phyloP scores from a whole-genome alignment of 768 basidiomycete species.

The Leccinum sublutescens region DNA sequence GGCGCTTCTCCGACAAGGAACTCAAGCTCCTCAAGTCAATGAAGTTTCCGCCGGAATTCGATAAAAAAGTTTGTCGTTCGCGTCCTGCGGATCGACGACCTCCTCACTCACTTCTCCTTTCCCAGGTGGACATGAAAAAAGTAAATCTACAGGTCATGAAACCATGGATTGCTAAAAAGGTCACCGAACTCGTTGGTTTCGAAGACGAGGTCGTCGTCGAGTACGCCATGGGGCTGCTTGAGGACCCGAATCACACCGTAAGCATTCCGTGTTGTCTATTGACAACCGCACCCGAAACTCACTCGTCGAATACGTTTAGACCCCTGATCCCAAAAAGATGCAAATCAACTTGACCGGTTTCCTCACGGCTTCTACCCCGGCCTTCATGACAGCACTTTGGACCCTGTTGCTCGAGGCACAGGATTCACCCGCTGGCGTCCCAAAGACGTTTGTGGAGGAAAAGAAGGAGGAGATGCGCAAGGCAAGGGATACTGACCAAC shows the following conservation, averaged over 20 bases:
- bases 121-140: constrained; percentile 90
- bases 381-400: constrained; percentile 91
- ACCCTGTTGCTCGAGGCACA: constrained; percentile 91
- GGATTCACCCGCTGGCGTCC: constrained; percentile 83
- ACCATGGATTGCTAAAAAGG: constrained; percentile 94
- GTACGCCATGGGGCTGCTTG: constrained; percentile 92
- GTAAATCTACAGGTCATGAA: constrained; percentile 90
- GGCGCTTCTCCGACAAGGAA: constrained; percentile 95
- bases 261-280: constrained; percentile 21
- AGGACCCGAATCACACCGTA: constrained; percentile 83
- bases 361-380: constrained; percentile 78
- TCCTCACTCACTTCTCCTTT: background rate
- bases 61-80: constrained; percentile 63
- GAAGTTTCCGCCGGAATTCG: constrained; percentile 89
- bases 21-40: constrained; percentile 81
- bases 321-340: constrained; percentile 92
- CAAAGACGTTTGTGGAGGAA: constrained; percentile 84
- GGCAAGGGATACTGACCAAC: constrained; percentile 58
- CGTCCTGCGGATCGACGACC: background rate
- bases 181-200: constrained; percentile 85
- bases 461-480: constrained; percentile 91
- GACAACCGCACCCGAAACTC: background rate
- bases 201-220: constrained; percentile 98
- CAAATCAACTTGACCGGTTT: constrained; percentile 95
- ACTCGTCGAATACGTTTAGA: constrained; percentile 40